Evolutionary conservation across 2,329 filamentous ascomycete genomes (phyloP).

Genomic region (Ilyonectria mors-panacis): DNA sequence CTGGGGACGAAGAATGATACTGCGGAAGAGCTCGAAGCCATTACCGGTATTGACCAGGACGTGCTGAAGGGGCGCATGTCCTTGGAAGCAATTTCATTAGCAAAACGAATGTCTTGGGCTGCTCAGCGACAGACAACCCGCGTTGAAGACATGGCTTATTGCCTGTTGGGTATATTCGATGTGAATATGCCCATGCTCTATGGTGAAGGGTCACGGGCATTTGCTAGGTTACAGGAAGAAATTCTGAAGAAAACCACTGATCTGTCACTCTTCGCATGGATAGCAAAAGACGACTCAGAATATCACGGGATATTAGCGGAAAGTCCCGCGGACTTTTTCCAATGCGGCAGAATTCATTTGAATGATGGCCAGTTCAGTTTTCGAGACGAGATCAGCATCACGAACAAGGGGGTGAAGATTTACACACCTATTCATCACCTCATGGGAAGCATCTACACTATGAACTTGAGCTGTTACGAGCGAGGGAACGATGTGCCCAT

Average conservation of each 20-base stretch:
- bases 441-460: not conserved
- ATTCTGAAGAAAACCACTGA: not conserved
- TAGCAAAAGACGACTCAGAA: not conserved
- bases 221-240: not conserved
- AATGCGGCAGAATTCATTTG: not conserved
- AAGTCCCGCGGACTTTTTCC: not conserved
- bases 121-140: not conserved
- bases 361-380: not conserved
- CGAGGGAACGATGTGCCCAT: too few species aligned
- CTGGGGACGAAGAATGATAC: not conserved
- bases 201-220: not conserved
- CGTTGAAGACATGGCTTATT: slow-evolving; percentile 1
- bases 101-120: not conserved
- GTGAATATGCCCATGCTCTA: slow-evolving; percentile 1
- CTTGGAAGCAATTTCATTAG: not conserved
- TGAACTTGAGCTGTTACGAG: not conserved
- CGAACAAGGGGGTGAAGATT: slow-evolving; percentile 1
- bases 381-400: slow-evolving; percentile 1
- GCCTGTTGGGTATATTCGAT: not conserved
- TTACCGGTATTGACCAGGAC: not conserved
- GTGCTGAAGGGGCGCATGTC: not conserved
- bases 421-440: not conserved
- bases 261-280: slow-evolving; percentile 1
- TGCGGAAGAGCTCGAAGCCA: not conserved
- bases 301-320: not conserved